Evolutionary conservation across 768 basidiomycete genomes (phyloP).

Genomic region (Fibroporia radiculosa): DNA sequence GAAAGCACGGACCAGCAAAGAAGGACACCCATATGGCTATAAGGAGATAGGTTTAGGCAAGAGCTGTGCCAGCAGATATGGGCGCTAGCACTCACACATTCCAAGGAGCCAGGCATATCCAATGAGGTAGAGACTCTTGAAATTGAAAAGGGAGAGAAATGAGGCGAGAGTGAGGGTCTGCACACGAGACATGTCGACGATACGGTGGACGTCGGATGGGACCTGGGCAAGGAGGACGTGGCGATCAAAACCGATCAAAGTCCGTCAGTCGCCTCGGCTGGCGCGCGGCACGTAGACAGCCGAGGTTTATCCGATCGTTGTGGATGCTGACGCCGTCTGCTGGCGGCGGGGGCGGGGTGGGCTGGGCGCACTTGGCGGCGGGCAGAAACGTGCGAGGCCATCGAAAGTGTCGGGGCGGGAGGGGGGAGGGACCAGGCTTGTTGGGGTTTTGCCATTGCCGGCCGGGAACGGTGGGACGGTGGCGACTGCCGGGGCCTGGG

Average conservation of each 20-base stretch:
- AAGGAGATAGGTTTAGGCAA: not conserved
- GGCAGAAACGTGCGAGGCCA: too few relatives aligned
- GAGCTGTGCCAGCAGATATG: not conserved
- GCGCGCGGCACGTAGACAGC: too few relatives aligned
- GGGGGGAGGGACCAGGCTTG: too few relatives aligned
- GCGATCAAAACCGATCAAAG: too few relatives aligned
- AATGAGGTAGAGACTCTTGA: constrained; percentile 38
- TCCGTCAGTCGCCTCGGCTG: too few relatives aligned
- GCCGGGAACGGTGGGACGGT: too few relatives aligned
- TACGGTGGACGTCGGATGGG: not conserved
- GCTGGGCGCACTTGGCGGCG: too few relatives aligned
- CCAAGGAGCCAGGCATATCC: constrained; percentile 61
- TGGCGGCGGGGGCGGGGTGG: too few relatives aligned
- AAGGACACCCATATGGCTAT: constrained; percentile 55
- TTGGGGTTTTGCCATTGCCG: too few relatives aligned
- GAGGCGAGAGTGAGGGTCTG: constrained; percentile 12
- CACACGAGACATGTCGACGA: constrained; percentile 11
- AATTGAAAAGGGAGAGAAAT: constrained; percentile 17
- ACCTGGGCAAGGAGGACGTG: not conserved
- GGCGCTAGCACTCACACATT: constrained; percentile 47
- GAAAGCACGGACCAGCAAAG: constrained; percentile 42
- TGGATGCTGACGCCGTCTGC: too few relatives aligned
- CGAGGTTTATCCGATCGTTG: not conserved
- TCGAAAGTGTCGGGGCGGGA: too few relatives aligned
- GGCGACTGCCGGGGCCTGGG: too few relatives aligned